phyloP scores from a whole-genome alignment of 345 rosid species.

The Acer negundo region DNA sequence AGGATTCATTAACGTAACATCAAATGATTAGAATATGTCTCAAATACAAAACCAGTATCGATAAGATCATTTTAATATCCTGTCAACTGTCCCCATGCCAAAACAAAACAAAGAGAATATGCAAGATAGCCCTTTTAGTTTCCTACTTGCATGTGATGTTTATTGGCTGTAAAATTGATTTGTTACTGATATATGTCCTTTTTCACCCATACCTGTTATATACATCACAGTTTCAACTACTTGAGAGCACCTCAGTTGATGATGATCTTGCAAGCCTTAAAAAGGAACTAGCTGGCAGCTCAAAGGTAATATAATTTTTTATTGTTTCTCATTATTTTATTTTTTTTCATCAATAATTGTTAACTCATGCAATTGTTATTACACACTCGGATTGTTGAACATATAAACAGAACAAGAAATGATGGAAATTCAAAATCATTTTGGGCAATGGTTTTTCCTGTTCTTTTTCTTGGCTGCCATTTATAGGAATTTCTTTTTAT shows the following conservation, averaged over 20 bases:
- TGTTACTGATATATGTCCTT: background rate
- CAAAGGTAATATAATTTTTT: conserved; percentile 42
- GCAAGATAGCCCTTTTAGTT: background rate
- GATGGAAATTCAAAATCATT: background rate
- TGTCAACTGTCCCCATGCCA: background rate
- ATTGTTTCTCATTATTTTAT: background rate
- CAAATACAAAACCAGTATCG: background rate
- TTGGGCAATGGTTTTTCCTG: background rate
- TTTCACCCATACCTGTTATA: background rate
- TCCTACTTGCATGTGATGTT: conserved; percentile 2
- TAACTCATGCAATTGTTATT: background rate
- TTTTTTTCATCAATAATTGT: background rate
- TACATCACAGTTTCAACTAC: conserved; percentile 62
- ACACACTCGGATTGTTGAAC: background rate
- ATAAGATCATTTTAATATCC: background rate
- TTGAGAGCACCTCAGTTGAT: conserved; percentile 69
- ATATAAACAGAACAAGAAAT: background rate
- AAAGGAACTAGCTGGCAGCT: conserved; percentile 60
- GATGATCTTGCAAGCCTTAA: conserved; percentile 69
- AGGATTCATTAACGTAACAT: no score
- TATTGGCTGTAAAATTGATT: background rate
- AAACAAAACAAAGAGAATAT: background rate
- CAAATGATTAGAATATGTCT: background rate
- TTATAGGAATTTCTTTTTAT: background rate
- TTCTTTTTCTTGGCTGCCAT: background rate